These are phyloP conservation scores for Termitomyces titanicus DNA, from an alignment of 768 basidiomycete species.

Conservation along the genomic window DNA sequence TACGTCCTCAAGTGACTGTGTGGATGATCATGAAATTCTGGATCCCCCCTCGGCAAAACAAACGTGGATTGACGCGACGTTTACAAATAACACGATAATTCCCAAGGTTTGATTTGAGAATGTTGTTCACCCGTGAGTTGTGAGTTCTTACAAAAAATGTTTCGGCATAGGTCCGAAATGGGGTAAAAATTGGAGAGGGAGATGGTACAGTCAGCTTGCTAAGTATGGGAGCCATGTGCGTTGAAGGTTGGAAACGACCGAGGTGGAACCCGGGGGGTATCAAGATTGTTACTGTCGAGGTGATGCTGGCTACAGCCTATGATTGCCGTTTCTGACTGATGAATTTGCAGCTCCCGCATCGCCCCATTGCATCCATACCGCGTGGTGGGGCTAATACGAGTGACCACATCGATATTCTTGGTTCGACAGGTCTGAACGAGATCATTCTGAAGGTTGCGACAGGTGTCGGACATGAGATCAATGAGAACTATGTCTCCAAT, in stretches of 20 bases:
- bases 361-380: conserved; percentile 65
- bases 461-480: conserved; percentile 70
- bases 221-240: conserved; percentile 93
- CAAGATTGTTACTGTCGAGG: conserved; percentile 82
- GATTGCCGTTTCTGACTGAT: neutral
- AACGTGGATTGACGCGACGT: conserved; percentile 84
- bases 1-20: conserved; percentile 36
- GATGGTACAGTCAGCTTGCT: conserved; percentile 90
- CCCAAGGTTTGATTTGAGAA: conserved; percentile 45
- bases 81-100: conserved; percentile 55
- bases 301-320: conserved; percentile 26
- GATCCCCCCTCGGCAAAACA: conserved; percentile 53
- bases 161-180: conserved; percentile 60
- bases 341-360: conserved; percentile 64
- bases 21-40: conserved; percentile 39
- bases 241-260: conserved; percentile 87
- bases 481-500: conserved; percentile 67
- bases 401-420: conserved; percentile 85
- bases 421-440: conserved; percentile 81
- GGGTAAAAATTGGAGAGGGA: conserved; percentile 91
- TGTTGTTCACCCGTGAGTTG: neutral
- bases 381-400: conserved; percentile 91
- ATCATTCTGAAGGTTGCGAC: conserved; percentile 89
- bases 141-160: neutral
- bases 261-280: conserved; percentile 94